phyloP scores from a whole-genome alignment of 1,139 yeast species.

The Pichia sp. region DNA sequence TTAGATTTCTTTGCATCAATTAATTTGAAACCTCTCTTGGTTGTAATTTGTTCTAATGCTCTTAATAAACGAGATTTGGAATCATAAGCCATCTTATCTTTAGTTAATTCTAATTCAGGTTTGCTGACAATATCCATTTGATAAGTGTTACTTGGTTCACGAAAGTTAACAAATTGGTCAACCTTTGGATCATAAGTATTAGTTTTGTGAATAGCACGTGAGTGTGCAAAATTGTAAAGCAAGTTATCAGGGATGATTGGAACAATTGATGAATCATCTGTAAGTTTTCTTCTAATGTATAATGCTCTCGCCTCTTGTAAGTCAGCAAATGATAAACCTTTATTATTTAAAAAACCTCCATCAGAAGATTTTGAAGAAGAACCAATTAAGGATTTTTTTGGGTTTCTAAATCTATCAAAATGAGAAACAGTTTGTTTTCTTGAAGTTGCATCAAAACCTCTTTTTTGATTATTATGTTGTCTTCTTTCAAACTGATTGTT shows the following conservation, averaged over 20 bases:
- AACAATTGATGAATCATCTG: background rate
- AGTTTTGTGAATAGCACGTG: conserved; percentile 12
- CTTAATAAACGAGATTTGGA: conserved; percentile 26
- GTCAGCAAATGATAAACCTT: conserved; percentile 15
- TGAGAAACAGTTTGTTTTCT: conserved; percentile 16
- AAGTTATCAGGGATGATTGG: conserved; percentile 1
- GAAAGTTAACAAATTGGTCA: conserved; percentile 7
- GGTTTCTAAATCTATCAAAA: conserved; percentile 15
- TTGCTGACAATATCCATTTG: conserved; percentile 8
- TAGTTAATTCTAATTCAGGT: conserved; percentile 22
- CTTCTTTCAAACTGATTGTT: background rate
- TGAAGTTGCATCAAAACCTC: too few species aligned
- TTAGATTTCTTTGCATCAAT: conserved; percentile 11
- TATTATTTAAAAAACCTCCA: conserved; percentile 10
- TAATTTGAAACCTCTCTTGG: conserved; percentile 22
- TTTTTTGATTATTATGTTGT: conserved; percentile 1
- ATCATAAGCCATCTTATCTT: conserved; percentile 25
- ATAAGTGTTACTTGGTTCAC: too few species aligned
- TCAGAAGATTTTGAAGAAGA: background rate
- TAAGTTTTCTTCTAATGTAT: conserved; percentile 15
- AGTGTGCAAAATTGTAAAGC: conserved; percentile 7
- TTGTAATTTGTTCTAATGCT: conserved; percentile 24
- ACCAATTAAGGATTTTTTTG: background rate
- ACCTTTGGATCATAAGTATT: conserved; percentile 2
- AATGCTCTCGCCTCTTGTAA: conserved; percentile 12